phyloP scores from a whole-genome alignment of 2,329 filamentous ascomycete species.

The Ophiostoma sp. region DNA sequence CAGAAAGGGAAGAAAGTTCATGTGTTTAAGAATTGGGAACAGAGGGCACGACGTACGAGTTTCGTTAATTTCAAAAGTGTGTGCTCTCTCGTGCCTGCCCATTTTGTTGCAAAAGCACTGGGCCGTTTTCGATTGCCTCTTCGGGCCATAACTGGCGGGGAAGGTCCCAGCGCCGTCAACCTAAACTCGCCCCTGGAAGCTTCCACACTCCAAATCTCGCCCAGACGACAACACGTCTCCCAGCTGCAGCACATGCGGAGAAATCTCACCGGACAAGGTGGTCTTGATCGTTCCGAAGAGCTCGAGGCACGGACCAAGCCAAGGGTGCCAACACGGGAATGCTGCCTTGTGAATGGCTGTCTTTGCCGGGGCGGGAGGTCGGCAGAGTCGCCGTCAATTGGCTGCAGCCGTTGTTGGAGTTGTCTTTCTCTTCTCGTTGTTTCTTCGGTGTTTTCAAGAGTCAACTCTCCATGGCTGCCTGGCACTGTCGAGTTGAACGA shows the following conservation, averaged over 20 bases:
- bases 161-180: neutral
- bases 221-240: neutral
- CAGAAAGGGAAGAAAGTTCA: neutral
- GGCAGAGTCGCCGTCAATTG: neutral
- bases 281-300: slow-evolving; percentile 13
- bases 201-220: neutral
- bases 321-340: neutral
- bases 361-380: neutral
- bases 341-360: slow-evolving; percentile 3
- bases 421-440: neutral
- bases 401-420: neutral
- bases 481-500: neutral
- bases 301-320: neutral
- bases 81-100: neutral
- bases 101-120: neutral
- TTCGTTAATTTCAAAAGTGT: neutral
- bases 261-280: slow-evolving; percentile 10
- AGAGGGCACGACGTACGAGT: neutral
- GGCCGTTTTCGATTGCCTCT: slow-evolving; percentile 6
- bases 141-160: slow-evolving; percentile 5
- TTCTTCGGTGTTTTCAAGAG: neutral
- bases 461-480: neutral
- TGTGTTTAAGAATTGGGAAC: neutral
- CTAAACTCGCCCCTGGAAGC: neutral
- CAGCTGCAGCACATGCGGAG: neutral